These are phyloP conservation scores for Allium sativum DNA, from an alignment of 106 monocot genomes.

Conservation along the genomic window DNA sequence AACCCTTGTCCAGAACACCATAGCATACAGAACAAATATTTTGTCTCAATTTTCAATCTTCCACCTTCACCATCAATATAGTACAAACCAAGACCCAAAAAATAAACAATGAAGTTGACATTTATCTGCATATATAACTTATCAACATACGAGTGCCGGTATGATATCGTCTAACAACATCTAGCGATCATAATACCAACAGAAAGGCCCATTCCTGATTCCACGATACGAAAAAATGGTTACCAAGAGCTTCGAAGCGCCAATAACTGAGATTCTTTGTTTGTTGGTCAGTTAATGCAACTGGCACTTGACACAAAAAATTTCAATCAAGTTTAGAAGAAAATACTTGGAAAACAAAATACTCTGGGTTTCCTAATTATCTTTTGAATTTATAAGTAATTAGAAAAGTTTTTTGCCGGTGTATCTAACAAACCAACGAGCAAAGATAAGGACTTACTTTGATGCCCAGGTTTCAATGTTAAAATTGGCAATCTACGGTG, in stretches of 20 bases:
- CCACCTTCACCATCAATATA: slow-evolving; percentile 65
- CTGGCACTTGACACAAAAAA: slow-evolving; percentile 27
- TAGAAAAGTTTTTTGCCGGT: too few relatives aligned
- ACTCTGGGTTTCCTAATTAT: too few relatives aligned
- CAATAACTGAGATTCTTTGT: slow-evolving; percentile 57
- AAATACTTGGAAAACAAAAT: not conserved
- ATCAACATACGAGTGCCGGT: not conserved
- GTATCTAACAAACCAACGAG: too few relatives aligned
- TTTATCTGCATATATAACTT: not conserved
- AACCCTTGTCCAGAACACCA: too few relatives aligned
- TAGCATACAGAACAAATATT: too few relatives aligned
- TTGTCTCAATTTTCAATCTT: slow-evolving; percentile 49
- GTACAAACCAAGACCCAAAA: slow-evolving; percentile 40
- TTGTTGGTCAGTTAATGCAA: slow-evolving; percentile 65
- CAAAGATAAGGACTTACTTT: too few relatives aligned
- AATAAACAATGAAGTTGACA: not conserved
- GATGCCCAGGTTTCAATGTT: too few relatives aligned
- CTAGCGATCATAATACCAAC: slow-evolving; percentile 69
- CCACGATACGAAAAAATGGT: slow-evolving; percentile 62
- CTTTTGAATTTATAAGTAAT: too few relatives aligned
- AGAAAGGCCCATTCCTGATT: slow-evolving; percentile 66
- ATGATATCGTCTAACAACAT: slow-evolving; percentile 51
- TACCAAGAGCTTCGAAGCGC: slow-evolving; percentile 56
- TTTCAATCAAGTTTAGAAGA: not conserved
- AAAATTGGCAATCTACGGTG: too few relatives aligned